These are phyloP conservation scores for Botrytis cinerea DNA, from an alignment of 2,329 filamentous ascomycete genomes.

Conservation along the genomic window DNA sequence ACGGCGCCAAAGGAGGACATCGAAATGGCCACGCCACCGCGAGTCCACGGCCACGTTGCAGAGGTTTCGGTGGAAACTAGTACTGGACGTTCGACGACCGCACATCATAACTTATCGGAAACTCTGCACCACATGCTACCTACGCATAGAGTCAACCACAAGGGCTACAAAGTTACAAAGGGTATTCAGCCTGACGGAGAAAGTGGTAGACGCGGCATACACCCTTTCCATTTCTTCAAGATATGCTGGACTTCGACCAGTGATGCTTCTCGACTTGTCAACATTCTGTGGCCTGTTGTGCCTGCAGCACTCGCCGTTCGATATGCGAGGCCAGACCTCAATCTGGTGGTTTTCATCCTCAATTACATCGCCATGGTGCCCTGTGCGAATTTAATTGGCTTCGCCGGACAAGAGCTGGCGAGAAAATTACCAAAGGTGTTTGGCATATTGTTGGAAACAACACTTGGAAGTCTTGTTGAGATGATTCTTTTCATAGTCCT, in stretches of 20 bases:
- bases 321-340: slow-evolving; percentile 55
- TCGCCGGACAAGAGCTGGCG: slow-evolving; percentile 70
- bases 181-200: slow-evolving; percentile 57
- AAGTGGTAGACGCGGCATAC: slow-evolving; percentile 66
- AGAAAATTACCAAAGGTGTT: slow-evolving; percentile 75
- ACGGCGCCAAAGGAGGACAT: slow-evolving; percentile 14
- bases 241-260: slow-evolving; percentile 67
- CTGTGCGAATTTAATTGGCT: slow-evolving; percentile 73
- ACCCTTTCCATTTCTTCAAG: slow-evolving; percentile 62
- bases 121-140: slow-evolving; percentile 19
- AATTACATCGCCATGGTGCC: slow-evolving; percentile 79
- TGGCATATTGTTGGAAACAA: slow-evolving; percentile 62
- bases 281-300: slow-evolving; percentile 74
- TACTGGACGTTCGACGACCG: slow-evolving; percentile 3
- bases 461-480: slow-evolving; percentile 74
- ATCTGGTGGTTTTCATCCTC: slow-evolving; percentile 67
- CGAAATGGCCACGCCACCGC: slow-evolving; percentile 23
- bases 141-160: slow-evolving; percentile 29
- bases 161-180: slow-evolving; percentile 40
- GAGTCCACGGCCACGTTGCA: slow-evolving; percentile 4
- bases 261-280: slow-evolving; percentile 63
- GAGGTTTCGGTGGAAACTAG: slow-evolving; percentile 23
- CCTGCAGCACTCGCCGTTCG: slow-evolving; percentile 68
- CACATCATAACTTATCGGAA: slow-evolving; percentile 21
- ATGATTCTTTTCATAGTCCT: slow-evolving; percentile 82